Base-by-base conservation (phyloP, 75 land plant genomes). In the Pseudotsuga menziesii region DNA sequence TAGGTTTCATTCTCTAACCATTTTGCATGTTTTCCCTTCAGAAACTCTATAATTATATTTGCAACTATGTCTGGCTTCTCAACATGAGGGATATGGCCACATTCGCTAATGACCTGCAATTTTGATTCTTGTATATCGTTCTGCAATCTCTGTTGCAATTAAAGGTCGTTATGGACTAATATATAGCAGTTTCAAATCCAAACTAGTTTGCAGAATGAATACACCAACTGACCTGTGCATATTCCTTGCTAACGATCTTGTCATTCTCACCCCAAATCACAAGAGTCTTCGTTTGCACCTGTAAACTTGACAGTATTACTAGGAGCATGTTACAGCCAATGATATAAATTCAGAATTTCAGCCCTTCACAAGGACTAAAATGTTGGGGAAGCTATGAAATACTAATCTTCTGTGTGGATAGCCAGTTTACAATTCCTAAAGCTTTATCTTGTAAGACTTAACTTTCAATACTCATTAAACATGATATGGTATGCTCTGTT, bases 191-290 rank as follows among this genome's bases (percentile, higher is more conserved):
- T 29, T 17, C 13, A n/a, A 27, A 74, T 25, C 27, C 58, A 56
- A 58, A 48, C 29, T 55, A 57, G 0, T 56, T 25, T 56, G n/a
- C 26, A 39, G 35, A 77, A 56, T 58, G 25, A 14, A 76, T 35
- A 82, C 27, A 39, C 22, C 36, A 52, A 27, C 85, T 85, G 59
- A 96, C 99, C 86, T 85, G 75, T 36, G 87, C 93, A 74, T 85
- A 82, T 55, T 78, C 77, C 78, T 69, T 92, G 83, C 87, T 88
- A 69, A 96, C 77, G 22, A 96, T 86, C 56, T 77, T 85, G 79
- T 96, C 99, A 76, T 87, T 78, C 77, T 96, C 95, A 57, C 99
- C 99, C 99, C 99, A 96, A 73, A 96, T 94, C 60, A 96, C 86
- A 14, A 96, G 93, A 20, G 93, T 88, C 75, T 90, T 86, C 62